Conservation (phyloP, 176 grass and related monocot species). For the Zoysia japonica region DNA sequence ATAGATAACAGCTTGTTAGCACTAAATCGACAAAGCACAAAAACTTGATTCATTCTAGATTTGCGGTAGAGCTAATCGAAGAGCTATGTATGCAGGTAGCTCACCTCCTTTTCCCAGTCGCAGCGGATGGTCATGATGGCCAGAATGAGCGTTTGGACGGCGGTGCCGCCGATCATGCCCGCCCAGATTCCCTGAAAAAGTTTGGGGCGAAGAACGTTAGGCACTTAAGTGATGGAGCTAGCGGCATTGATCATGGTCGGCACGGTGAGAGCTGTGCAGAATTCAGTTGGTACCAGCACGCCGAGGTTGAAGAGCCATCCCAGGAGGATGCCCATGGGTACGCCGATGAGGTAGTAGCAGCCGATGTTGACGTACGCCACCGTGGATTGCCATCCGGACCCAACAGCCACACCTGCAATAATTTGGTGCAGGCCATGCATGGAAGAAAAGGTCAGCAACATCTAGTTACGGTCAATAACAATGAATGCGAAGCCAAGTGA, state of each 20-base stretch:
- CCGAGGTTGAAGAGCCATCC: constrained; percentile 86
- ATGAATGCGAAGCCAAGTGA: too few species aligned
- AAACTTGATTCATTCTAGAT: background rate
- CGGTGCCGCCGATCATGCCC: constrained; percentile 90
- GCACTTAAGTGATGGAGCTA: background rate
- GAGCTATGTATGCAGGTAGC: background rate
- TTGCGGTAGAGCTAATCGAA: background rate
- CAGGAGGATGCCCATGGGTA: constrained; percentile 73
- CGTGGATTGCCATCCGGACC: constrained; percentile 81
- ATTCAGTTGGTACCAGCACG: constrained; percentile 57
- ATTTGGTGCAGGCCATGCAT: background rate
- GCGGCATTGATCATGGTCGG: background rate
- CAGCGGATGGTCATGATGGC: constrained; percentile 70
- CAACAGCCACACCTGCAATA: constrained; percentile 80
- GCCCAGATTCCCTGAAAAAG: constrained; percentile 78
- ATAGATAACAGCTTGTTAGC: background rate
- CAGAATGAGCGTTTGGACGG: constrained; percentile 78
- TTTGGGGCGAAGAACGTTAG: background rate
- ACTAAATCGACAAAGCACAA: background rate
- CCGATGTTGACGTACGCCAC: constrained; percentile 95
- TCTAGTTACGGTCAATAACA: background rate
- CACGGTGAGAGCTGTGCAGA: background rate
- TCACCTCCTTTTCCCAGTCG: constrained; percentile 88
- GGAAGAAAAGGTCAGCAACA: background rate
- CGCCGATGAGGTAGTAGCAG: constrained; percentile 78